phyloP scores from a whole-genome alignment of 2,329 filamentous ascomycete species.

The Aspergillus sclerotialis region DNA sequence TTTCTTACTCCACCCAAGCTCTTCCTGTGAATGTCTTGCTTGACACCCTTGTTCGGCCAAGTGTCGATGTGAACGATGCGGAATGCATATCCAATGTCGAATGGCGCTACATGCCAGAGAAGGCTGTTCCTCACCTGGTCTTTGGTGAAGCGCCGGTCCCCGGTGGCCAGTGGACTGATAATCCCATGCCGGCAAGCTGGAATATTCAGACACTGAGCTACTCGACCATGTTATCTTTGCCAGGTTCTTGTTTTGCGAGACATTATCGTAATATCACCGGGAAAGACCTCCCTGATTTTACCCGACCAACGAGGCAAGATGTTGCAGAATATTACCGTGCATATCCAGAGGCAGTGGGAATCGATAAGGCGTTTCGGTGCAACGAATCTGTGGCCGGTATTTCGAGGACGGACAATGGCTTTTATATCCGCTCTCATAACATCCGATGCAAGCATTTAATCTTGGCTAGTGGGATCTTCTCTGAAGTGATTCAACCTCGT shows the following conservation, averaged over 20 bases:
- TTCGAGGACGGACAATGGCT: slow-evolving; percentile 39
- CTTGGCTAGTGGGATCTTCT: slow-evolving; percentile 54
- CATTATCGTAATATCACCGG: slow-evolving; percentile 41
- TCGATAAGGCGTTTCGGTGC: slow-evolving; percentile 41
- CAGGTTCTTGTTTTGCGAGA: slow-evolving; percentile 51
- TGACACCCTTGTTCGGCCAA: slow-evolving; percentile 52
- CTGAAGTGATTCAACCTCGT: slow-evolving; percentile 46
- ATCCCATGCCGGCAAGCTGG: slow-evolving; percentile 45
- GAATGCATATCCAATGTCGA: slow-evolving; percentile 44
- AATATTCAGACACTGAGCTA: slow-evolving; percentile 56
- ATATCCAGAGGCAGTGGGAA: slow-evolving; percentile 49
- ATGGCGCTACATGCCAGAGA: slow-evolving; percentile 47
- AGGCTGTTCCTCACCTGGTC: slow-evolving; percentile 47
- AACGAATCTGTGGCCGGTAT: slow-evolving; percentile 37
- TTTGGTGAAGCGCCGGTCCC: slow-evolving; percentile 45
- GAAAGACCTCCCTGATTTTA: slow-evolving; percentile 42
- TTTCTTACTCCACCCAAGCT: slow-evolving; percentile 56
- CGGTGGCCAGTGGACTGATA: slow-evolving; percentile 56
- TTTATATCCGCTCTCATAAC: slow-evolving; percentile 45
- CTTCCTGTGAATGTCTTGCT: slow-evolving; percentile 54
- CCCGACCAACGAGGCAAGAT: slow-evolving; percentile 48
- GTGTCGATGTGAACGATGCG: slow-evolving; percentile 51
- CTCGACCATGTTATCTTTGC: slow-evolving; percentile 55
- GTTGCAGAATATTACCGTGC: slow-evolving; percentile 49
- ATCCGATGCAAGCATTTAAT: slow-evolving; percentile 51